Percentiles rank a stretch among this genome's conserved stretches.
These are phyloP conservation scores for Melaleuca alternifolia DNA, from an alignment of 345 rosid species.

Conservation along the genomic window DNA sequence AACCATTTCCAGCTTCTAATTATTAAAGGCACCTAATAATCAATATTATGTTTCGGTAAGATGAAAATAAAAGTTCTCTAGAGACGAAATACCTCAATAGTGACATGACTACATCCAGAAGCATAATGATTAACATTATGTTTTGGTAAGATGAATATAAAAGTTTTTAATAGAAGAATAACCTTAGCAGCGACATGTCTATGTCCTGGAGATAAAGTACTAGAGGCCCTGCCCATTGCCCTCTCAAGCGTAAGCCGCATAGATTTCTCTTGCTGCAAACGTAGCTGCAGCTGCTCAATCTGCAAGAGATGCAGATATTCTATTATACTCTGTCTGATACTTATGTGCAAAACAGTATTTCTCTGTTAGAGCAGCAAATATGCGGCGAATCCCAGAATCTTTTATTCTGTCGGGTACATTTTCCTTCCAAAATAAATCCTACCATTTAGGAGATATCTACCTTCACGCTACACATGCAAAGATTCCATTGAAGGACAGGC, in stretches of 20 bases:
- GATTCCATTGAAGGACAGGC: background rate
- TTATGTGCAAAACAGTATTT: background rate
- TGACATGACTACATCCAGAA: background rate
- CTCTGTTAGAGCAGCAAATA: background rate
- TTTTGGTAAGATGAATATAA: background rate
- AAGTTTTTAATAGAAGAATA: background rate
- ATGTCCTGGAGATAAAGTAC: slow-evolving; percentile 91
- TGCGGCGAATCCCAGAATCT: background rate
- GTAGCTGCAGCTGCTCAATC: slow-evolving; percentile 75
- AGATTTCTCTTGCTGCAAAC: slow-evolving; percentile 73
- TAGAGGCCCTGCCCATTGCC: slow-evolving; percentile 85
- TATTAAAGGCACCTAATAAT: background rate
- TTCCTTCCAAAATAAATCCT: background rate
- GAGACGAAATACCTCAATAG: background rate
- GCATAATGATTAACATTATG: background rate
- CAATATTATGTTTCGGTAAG: background rate
- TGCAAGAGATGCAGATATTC: slow-evolving; percentile 9
- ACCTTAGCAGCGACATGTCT: slow-evolving; percentile 74
- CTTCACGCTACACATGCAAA: background rate
- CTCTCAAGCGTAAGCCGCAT: slow-evolving; percentile 69
- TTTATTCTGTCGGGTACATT: background rate
- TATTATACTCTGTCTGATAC: background rate
- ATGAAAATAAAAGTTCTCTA: background rate
- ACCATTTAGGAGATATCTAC: background rate
- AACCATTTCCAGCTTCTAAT: background rate